Base-by-base conservation (phyloP, 1,139 yeast species). In the Nadsonia starkeyi-henricii region DNA sequence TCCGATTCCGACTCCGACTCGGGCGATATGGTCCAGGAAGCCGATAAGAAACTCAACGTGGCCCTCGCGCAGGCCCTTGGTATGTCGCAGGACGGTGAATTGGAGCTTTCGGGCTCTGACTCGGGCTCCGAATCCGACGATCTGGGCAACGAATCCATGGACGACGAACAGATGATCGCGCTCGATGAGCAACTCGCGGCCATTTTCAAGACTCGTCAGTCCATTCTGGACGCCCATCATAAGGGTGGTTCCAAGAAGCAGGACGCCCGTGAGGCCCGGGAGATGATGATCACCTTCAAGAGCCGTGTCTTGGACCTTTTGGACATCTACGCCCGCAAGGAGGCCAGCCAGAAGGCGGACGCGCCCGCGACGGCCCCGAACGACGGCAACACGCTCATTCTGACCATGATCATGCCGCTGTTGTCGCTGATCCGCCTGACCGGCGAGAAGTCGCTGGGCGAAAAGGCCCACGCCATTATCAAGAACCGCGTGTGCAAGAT, bases 121-220 rank as follows among this genome's bases (percentile, higher is more conserved):
- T 63, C 58, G n/a, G 68, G 63, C 7, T 69, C 74, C 1, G 75
- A 70, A 5, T 68, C 63, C 17, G 39, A 33, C 17, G 74, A 73
- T 15, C 75, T 75, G 47, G 84, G 78, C 50, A 85, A 83, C 13
- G 94, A 85, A 53, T 78, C 88, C 2, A 84, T 86, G 94, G 93
- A 91, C 56, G 99, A 91, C 62, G 97, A 89, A 57, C 89, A 88
- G 63, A 91, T 91, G 99, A 79, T 89, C 80, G 95, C 91, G 17
- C 76, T 91, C 61, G 98, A 91, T 62, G 86, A 74, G 26, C 93
- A 86, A 53, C 70, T 91, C 36, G 78, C 96, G 0, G 76, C 75
- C 49, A 91, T 91, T 51, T 91, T 91, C 72, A 78, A 82, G 57
- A 91, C 88, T 58, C 77, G 71, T 19, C 45, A 53, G n/a, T 50